Evolutionary conservation across 83 land plant genomes (phyloP).

Genomic region (Picea mariana): DNA sequence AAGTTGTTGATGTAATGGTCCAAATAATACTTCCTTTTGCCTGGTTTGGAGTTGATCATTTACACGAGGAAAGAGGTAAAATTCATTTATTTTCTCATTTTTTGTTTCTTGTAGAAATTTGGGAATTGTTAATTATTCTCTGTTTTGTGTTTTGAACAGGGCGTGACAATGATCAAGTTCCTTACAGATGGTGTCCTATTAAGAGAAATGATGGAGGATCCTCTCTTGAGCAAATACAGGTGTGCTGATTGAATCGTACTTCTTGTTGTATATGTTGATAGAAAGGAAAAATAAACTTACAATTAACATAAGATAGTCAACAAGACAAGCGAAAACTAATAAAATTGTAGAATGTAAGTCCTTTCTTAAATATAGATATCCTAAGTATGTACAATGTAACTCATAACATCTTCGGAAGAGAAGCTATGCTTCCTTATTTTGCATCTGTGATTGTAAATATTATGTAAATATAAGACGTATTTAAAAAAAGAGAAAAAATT

Average conservation of each 20-base stretch:
- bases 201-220: slow-evolving; percentile 99
- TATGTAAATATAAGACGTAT: neutral
- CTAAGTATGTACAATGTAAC: neutral
- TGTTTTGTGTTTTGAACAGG: slow-evolving; percentile 45
- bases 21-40: no score
- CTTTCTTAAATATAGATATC: neutral
- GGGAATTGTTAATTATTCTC: neutral
- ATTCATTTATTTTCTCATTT: neutral
- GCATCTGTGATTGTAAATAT: no score
- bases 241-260: slow-evolving; percentile 4
- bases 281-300: neutral
- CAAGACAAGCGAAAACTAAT: neutral
- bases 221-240: slow-evolving; percentile 89
- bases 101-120: neutral
- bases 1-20: no score
- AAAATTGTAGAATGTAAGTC: neutral
- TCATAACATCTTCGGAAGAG: neutral
- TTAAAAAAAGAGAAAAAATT: no score
- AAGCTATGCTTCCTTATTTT: neutral
- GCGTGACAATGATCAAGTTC: slow-evolving; percentile 76
- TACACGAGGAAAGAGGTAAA: no score
- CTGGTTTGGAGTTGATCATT: no score
- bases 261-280: neutral
- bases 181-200: slow-evolving; percentile 94
- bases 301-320: no score